Percentiles rank a stretch among this genome's conserved stretches.
phyloP scores from a whole-genome alignment of 805 yeast genomes.

The Candida incommunis region DNA sequence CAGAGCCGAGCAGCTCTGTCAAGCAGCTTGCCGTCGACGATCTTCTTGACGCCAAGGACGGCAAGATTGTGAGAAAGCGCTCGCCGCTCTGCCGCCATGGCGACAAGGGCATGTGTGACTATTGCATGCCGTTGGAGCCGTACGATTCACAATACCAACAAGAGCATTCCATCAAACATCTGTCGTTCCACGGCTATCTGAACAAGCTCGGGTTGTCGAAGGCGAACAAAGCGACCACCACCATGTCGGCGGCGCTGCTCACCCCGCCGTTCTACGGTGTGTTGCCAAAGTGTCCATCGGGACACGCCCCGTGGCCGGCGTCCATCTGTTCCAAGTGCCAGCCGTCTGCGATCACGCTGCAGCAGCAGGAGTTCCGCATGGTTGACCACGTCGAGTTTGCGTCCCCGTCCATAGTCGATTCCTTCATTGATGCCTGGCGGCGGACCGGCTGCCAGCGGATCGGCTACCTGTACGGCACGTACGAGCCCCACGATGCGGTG shows the following conservation, averaged over 20 bases:
- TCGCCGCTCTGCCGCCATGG: constrained; percentile 70
- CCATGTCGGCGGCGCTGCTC: constrained; percentile 46
- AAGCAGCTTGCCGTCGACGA: constrained; percentile 40
- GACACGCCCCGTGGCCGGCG: constrained; percentile 87
- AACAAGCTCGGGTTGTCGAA: constrained; percentile 49
- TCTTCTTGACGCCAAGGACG: constrained; percentile 47
- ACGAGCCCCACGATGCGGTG: constrained; percentile 61
- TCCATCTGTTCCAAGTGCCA: constrained; percentile 96
- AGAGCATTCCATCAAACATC: constrained; percentile 70
- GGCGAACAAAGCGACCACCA: constrained; percentile 54
- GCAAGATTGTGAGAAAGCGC: constrained; percentile 52
- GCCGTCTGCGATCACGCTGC: constrained; percentile 87
- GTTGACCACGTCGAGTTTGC: constrained; percentile 95
- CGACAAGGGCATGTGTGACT: constrained; percentile 94
- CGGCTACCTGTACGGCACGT: constrained; percentile 74
- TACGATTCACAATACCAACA: constrained; percentile 73
- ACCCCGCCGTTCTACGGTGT: constrained; percentile 58
- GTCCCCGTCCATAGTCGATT: constrained; percentile 55
- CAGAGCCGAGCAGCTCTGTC: too few species aligned
- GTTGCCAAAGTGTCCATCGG: constrained; percentile 45
- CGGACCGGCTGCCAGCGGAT: constrained; percentile 72
- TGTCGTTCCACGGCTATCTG: constrained; percentile 73
- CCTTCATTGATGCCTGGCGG: constrained; percentile 89
- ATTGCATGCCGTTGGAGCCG: constrained; percentile 91
- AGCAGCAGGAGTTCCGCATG: constrained; percentile 83